Evolutionary conservation across 2,329 filamentous ascomycete genomes (phyloP).

Genomic region (Tolypocladium album): DNA sequence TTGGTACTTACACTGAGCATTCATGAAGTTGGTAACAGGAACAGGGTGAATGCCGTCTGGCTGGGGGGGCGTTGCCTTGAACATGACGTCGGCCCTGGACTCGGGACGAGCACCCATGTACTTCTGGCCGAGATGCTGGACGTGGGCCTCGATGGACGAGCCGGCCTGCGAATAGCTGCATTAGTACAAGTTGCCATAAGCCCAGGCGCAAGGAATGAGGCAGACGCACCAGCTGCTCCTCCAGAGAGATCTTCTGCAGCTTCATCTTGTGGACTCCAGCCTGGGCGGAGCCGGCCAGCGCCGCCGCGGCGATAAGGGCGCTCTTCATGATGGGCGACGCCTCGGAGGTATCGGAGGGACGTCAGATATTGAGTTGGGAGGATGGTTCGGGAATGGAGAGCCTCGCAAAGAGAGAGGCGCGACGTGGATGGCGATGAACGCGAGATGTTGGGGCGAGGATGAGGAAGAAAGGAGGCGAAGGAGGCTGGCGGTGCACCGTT

Average conservation of each 20-base stretch:
- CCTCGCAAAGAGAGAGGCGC: neutral
- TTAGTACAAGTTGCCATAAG: conserved; percentile 2
- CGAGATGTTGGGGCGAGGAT: neutral
- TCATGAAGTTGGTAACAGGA: conserved; percentile 93
- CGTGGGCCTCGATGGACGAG: conserved; percentile 70
- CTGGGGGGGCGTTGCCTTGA: conserved; percentile 62
- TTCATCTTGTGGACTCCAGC: conserved; percentile 92
- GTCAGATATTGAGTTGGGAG: neutral
- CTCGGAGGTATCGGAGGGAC: conserved; percentile 3
- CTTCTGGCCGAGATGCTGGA: conserved; percentile 82
- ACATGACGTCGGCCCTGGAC: conserved; percentile 62
- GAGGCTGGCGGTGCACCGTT: neutral
- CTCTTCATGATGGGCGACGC: conserved; percentile 65
- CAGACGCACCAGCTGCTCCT: conserved; percentile 75
- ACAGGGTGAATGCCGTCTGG: conserved; percentile 64
- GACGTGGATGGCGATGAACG: neutral
- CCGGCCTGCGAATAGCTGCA: conserved; percentile 43
- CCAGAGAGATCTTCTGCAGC: conserved; percentile 89
- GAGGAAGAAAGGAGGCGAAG: neutral
- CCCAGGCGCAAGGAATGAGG: conserved; percentile 6
- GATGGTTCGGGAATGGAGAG: neutral
- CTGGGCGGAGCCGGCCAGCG: conserved; percentile 72
- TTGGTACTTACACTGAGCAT: conserved; percentile 77
- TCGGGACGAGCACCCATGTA: conserved; percentile 74
- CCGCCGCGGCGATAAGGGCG: conserved; percentile 65